phyloP scores from a whole-genome alignment of 202 grass and related monocot genomes.

The Saccharum hybrid region DNA sequence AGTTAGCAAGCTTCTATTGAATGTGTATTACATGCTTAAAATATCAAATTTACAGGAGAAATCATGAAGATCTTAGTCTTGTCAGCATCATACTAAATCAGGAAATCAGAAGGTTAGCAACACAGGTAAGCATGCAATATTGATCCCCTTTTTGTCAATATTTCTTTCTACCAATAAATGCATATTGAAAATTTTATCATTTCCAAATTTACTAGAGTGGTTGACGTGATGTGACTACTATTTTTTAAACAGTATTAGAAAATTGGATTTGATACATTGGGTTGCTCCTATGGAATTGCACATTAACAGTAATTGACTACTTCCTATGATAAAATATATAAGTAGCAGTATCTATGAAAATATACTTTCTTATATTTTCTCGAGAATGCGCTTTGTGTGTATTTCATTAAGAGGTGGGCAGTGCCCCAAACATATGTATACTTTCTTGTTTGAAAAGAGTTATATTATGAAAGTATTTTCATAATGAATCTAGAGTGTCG shows the following conservation, averaged over 20 bases:
- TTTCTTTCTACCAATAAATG: conserved; percentile 18
- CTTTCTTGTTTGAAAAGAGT: no score
- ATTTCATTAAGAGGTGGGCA: background rate
- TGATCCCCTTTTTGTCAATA: background rate
- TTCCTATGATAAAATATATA: background rate
- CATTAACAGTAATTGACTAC: background rate
- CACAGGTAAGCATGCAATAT: conserved; percentile 53
- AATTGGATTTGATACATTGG: conserved; percentile 1
- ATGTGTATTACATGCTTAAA: conserved; percentile 24
- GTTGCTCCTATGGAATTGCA: background rate
- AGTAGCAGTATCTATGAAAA: background rate
- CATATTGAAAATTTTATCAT: background rate
- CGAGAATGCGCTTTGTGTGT: background rate
- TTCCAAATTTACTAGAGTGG: background rate
- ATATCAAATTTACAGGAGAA: conserved; percentile 61
- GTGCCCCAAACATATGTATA: background rate
- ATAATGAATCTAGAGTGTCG: no score
- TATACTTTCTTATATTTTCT: background rate
- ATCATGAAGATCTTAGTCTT: conserved; percentile 82
- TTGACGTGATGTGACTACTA: background rate
- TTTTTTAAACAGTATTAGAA: conserved; percentile 2
- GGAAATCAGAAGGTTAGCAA: conserved; percentile 89
- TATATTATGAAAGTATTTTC: no score
- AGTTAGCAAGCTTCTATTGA: conserved; percentile 5
- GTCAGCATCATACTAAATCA: conserved; percentile 81